A percentile compares a stretch with the other conserved stretches of the same genome.
Evolutionary conservation across 2,329 filamentous ascomycete species (phyloP).

Genomic region (Beauveria sp.): DNA sequence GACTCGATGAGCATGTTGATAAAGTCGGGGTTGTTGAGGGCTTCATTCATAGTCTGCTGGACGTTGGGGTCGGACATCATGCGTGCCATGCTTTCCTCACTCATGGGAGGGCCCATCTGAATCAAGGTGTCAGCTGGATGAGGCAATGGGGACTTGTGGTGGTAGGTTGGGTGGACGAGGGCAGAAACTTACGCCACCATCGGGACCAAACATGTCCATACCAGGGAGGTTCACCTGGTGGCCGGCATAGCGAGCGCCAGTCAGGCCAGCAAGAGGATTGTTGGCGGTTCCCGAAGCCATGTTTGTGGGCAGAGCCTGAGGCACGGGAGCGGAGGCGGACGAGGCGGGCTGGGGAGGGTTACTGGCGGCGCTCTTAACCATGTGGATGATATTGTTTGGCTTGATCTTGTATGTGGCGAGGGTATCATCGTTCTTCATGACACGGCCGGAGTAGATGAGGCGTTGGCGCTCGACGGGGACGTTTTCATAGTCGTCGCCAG

Average conservation of each 20-base stretch:
- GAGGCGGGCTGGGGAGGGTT: conserved; percentile 48
- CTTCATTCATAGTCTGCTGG: conserved; percentile 83
- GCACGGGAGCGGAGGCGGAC: conserved; percentile 32
- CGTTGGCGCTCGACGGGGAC: conserved; percentile 83
- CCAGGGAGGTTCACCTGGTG: conserved; percentile 76
- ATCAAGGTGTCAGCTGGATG: conserved; percentile 16
- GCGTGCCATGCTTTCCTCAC: conserved; percentile 70
- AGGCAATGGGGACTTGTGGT: background rate
- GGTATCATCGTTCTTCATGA: conserved; percentile 90
- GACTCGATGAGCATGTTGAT: conserved; percentile 91
- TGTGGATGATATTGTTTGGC: conserved; percentile 87
- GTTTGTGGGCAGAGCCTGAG: conserved; percentile 55
- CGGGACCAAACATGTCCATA: conserved; percentile 82
- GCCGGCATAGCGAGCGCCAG: conserved; percentile 87
- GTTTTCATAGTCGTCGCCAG: conserved; percentile 73
- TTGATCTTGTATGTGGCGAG: conserved; percentile 89
- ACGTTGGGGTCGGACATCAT: conserved; percentile 88
- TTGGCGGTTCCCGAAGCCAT: conserved; percentile 79
- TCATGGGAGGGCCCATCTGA: conserved; percentile 83
- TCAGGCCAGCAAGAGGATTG: conserved; percentile 83
- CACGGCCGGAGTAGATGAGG: conserved; percentile 93
- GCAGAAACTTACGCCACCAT: conserved; percentile 70
- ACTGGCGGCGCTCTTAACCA: conserved; percentile 93
- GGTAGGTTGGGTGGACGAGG: background rate
- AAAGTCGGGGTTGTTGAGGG: conserved; percentile 89